Conservation (phyloP, 2,329 filamentous ascomycete genomes). For the Xylaria digitata region DNA sequence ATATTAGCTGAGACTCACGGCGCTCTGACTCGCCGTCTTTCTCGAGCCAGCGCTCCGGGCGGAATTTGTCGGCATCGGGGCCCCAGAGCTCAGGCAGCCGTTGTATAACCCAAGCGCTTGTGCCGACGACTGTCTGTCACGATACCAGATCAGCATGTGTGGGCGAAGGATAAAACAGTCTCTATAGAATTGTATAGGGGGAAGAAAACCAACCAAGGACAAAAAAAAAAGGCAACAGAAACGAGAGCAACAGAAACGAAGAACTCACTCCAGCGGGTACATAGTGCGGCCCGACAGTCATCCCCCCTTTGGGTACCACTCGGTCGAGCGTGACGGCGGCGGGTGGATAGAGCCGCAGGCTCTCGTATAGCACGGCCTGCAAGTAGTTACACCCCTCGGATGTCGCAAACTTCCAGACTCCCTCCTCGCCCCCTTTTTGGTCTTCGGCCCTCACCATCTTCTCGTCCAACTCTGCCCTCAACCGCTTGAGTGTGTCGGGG, state of each 20-base stretch:
- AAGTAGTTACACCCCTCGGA: not conserved
- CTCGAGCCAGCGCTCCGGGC: slow-evolving; percentile 27
- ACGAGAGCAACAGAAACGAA: no score
- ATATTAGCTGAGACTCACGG: no score
- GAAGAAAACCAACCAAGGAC: no score
- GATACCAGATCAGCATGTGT: not conserved
- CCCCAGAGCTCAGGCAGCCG: slow-evolving; percentile 25
- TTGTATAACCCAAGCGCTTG: slow-evolving; percentile 12
- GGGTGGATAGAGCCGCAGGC: not conserved
- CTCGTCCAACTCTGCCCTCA: not conserved
- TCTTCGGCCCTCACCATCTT: not conserved
- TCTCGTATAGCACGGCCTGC: slow-evolving; percentile 8
- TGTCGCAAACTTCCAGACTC: not conserved
- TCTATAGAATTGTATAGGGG: no score
- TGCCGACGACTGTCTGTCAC: not conserved
- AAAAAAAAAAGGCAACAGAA: no score
- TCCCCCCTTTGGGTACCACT: not conserved
- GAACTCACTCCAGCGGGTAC: no score
- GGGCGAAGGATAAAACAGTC: no score
- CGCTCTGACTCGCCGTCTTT: not conserved
- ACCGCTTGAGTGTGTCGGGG: not conserved
- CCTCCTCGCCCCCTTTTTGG: not conserved
- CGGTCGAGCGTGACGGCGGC: not conserved
- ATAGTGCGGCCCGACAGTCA: not conserved
- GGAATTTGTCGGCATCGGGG: slow-evolving; percentile 17